Evolutionary conservation across 2,329 filamentous ascomycete genomes (phyloP).

Genomic region (Fusarium transvaalense): DNA sequence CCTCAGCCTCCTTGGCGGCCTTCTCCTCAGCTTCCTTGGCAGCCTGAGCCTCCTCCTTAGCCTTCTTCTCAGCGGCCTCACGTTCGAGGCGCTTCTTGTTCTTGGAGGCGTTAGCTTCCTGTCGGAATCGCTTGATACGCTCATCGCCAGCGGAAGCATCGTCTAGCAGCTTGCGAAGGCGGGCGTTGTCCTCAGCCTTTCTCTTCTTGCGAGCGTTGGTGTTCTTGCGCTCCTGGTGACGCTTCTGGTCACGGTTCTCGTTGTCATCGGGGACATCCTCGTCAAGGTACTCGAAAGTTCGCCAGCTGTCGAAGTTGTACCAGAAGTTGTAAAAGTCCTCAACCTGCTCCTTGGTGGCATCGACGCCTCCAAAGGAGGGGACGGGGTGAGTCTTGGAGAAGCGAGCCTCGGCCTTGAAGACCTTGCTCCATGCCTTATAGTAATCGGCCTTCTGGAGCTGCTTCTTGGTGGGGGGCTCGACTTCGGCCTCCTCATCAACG

Average conservation of each 20-base stretch:
- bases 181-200: conserved; percentile 97
- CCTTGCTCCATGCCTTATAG: conserved; percentile 92
- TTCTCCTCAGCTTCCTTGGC: conserved; percentile 87
- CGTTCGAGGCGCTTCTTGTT: conserved; percentile 93
- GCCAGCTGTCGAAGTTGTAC: conserved; percentile 99
- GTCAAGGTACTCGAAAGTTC: conserved; percentile 97
- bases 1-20: conserved; percentile 85
- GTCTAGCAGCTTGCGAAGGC: conserved; percentile 90
- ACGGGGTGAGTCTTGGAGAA: conserved; percentile 95
- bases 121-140: conserved; percentile 96
- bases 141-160: conserved; percentile 87
- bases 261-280: conserved; percentile 99
- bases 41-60: conserved; percentile 84
- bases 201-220: conserved; percentile 98
- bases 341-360: conserved; percentile 88
- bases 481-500: conserved; percentile 92
- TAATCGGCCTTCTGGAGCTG: conserved; percentile 86
- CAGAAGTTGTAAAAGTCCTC: conserved; percentile 99
- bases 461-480: conserved; percentile 94
- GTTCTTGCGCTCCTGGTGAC: conserved; percentile 98
- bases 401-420: conserved; percentile 91
- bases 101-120: conserved; percentile 92
- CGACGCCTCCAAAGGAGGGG: conserved; percentile 85
- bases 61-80: conserved; percentile 90
- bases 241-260: conserved; percentile 98